phyloP scores from a whole-genome alignment of 108 stramenopile genomes.

The Stephanodiscus minutulus region DNA sequence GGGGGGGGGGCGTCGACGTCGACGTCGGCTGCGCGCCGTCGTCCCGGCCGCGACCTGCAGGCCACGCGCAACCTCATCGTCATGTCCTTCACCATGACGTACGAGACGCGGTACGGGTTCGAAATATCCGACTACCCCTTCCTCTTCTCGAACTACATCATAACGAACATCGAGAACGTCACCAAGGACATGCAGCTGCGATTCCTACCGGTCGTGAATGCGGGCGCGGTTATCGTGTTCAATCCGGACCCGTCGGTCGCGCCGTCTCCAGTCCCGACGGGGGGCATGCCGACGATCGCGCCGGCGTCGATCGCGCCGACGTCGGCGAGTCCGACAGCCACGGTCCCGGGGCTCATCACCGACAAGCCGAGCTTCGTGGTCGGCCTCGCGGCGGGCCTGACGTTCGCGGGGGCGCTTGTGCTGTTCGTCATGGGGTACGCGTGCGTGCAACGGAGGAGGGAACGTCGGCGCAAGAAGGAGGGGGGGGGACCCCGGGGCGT shows the following conservation, averaged over 20 bases:
- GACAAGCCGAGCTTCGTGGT: slow-evolving; percentile 30
- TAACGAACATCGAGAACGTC: slow-evolving; percentile 41
- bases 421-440: slow-evolving; percentile 14
- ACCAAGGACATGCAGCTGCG: slow-evolving; percentile 47
- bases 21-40: neutral
- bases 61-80: slow-evolving; percentile 8
- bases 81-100: slow-evolving; percentile 49
- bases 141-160: slow-evolving; percentile 56
- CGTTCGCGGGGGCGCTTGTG: slow-evolving; percentile 21
- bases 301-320: slow-evolving; percentile 2
- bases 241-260: slow-evolving; percentile 46
- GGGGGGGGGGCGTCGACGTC: too few relatives aligned
- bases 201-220: slow-evolving; percentile 47
- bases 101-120: slow-evolving; percentile 43
- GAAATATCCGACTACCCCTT: slow-evolving; percentile 54
- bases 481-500: neutral
- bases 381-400: slow-evolving; percentile 35
- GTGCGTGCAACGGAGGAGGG: slow-evolving; percentile 7
- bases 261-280: slow-evolving; percentile 12
- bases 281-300: neutral
- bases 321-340: too few relatives aligned
- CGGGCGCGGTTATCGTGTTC: slow-evolving; percentile 26
- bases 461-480: slow-evolving; percentile 6
- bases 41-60: too few relatives aligned
- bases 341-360: slow-evolving; percentile 10